Base-by-base conservation (phyloP, 306 rosid species). In the Inga laurina region DNA sequence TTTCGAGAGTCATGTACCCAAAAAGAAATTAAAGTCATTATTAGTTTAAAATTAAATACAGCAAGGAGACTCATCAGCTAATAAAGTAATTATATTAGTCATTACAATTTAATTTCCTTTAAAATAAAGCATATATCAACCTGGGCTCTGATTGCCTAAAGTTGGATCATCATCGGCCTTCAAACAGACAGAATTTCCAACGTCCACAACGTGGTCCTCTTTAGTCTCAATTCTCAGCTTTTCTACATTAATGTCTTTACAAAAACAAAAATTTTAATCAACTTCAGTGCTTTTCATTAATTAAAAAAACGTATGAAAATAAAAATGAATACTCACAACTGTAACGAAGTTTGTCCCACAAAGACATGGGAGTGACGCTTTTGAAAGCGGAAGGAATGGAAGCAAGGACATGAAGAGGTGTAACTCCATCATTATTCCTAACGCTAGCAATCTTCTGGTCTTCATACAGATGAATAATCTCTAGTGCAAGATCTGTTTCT, bases 391-490 rank as follows among this genome's bases (percentile, higher is more conserved):
- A 82, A 49, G 93, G 86, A 70, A 85, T 85, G 30, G 65, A 62
- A 2, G 93, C 89, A 22, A 90, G 83, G 81, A 77, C 61, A 45
- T 86, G 90, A 30, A 90, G 89, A n/a, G 91, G 91, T 22, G 86
- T 51, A 8, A 35, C 10, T 30, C 93, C 93, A 2, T 51, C n/a
- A 21, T 30, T 39, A 35, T 90, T 74, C 0, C 65, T 41, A 3
- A 0, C 76, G 14, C 45, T 72, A 1, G 75, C 85, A 1, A 88
- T 81, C 8, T 67, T 35, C 22, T 34, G 24, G 2, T 67, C 85
- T 34, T 32, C 27, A 22, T 88, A 83, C 15, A 83, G 51, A 10
- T 68, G 44, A 11, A 88, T 86, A 11, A 88, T 88, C 32, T 85
- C 85, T 48, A 72, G 71, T 82, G 91, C 90, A 74, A 90, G 75